A percentile compares a stretch with the other conserved stretches of the same genome.
Evolutionary conservation across 345 rosid species (phyloP).

Genomic region (Orychophragmus violaceus): DNA sequence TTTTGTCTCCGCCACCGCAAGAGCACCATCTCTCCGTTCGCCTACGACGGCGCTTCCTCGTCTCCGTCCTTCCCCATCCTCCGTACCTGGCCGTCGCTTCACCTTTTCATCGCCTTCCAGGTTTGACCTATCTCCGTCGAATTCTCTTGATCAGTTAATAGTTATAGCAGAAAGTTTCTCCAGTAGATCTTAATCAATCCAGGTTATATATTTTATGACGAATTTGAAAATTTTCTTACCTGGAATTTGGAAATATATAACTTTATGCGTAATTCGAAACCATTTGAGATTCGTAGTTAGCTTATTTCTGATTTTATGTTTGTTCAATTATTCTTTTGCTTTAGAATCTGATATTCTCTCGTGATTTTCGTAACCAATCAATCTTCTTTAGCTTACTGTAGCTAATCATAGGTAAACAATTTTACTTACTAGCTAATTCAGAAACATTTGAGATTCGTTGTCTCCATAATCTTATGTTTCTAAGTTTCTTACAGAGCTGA

Average conservation of each 20-base stretch:
- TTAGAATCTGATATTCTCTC: no score
- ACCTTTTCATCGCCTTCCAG: slow-evolving; percentile 51
- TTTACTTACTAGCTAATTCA: not conserved
- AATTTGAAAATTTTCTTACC: not conserved
- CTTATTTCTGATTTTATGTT: no score
- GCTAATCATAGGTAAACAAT: not conserved
- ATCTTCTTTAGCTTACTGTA: not conserved
- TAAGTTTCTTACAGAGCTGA: not conserved
- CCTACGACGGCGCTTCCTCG: slow-evolving; percentile 51
- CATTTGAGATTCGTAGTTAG: not conserved
- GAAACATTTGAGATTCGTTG: not conserved
- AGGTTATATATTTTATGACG: not conserved
- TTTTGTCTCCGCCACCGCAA: slow-evolving; percentile 40
- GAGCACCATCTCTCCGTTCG: slow-evolving; percentile 52
- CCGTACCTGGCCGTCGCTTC: slow-evolving; percentile 58
- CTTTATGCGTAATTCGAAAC: not conserved
- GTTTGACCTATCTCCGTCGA: slow-evolving; percentile 22
- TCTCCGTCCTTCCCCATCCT: slow-evolving; percentile 48
- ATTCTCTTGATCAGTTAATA: not conserved
- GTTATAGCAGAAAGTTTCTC: not conserved
- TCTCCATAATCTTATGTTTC: no score
- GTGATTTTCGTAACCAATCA: not conserved
- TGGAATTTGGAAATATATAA: not conserved
- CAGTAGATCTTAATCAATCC: not conserved
- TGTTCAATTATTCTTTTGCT: no score